Conservation (phyloP, 2,329 filamentous ascomycete genomes). For the Neofusicoccum cordaticola region DNA sequence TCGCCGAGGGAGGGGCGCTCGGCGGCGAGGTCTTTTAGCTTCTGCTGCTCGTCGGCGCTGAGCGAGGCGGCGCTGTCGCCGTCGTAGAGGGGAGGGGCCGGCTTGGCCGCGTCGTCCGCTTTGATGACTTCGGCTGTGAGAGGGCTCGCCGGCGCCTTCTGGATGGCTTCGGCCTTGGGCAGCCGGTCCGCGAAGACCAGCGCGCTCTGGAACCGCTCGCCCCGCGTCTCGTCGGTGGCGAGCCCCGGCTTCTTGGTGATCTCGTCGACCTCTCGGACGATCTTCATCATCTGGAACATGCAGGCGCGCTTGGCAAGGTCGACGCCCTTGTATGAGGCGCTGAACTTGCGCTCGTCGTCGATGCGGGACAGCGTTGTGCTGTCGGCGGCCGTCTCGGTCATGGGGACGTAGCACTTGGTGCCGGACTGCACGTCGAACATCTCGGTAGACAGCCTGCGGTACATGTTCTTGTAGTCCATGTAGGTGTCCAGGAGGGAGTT, state of each 20-base stretch:
- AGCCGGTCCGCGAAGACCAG: background rate
- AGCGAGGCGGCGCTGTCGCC: background rate
- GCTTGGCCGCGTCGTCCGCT: background rate
- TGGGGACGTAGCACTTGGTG: no score
- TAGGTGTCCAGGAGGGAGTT: no score
- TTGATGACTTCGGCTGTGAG: no score
- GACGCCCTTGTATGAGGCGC: no score
- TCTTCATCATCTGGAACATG: background rate
- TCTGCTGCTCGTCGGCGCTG: background rate
- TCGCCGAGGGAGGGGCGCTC: background rate
- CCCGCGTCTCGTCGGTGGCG: background rate
- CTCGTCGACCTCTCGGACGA: background rate
- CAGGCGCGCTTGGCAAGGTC: background rate
- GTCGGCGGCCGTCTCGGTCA: no score
- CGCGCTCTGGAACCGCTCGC: background rate
- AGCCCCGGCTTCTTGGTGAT: background rate
- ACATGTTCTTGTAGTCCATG: no score
- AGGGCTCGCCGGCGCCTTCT: background rate
- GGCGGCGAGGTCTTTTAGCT: background rate
- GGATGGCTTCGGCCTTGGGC: background rate
- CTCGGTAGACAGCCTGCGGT: no score
- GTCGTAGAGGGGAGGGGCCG: background rate
- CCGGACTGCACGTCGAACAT: no score
- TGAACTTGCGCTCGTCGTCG: no score
- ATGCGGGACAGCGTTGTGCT: no score